These are phyloP conservation scores for Vanrija pseudolonga DNA, from an alignment of 1,284 basidiomycete genomes.

Conservation along the genomic window DNA sequence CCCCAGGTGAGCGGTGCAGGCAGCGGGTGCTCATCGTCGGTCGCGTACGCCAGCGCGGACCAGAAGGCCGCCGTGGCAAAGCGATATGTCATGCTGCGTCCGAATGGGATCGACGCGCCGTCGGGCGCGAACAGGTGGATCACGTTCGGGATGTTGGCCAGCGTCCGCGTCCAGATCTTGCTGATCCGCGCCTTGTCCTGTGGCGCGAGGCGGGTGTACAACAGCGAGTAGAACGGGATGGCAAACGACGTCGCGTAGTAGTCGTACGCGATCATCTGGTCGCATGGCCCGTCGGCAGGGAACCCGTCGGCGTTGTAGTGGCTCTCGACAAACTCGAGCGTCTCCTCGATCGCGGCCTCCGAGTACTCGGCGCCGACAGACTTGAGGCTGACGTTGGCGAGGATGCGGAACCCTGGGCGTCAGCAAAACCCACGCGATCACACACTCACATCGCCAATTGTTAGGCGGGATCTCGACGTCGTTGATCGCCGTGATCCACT, in stretches of 20 bases:
- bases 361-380: slow-evolving; percentile 27
- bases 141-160: slow-evolving; percentile 14
- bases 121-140: slow-evolving; percentile 26
- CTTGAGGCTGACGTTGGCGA: slow-evolving; percentile 28
- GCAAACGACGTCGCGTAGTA: slow-evolving; percentile 34
- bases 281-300: background rate
- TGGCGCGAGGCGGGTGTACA: slow-evolving; percentile 48
- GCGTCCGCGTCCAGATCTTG: slow-evolving; percentile 15
- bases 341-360: slow-evolving; percentile 22
- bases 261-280: slow-evolving; percentile 14
- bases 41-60: slow-evolving; percentile 20
- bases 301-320: slow-evolving; percentile 8
- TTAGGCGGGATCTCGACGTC: slow-evolving; percentile 19
- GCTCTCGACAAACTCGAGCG: slow-evolving; percentile 24
- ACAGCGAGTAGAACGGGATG: slow-evolving; percentile 27
- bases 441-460: slow-evolving; percentile 32
- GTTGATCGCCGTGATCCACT: slow-evolving; percentile 24
- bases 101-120: slow-evolving; percentile 26
- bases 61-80: slow-evolving; percentile 17
- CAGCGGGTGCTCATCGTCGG: slow-evolving; percentile 45
- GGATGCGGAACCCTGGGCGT: slow-evolving; percentile 26
- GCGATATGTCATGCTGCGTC: slow-evolving; percentile 33
- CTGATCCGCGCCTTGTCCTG: slow-evolving; percentile 39
- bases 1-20: slow-evolving; percentile 65
- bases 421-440: background rate